These are phyloP conservation scores for Fistulifera pelliculosa DNA, from an alignment of 108 stramenopile genomes.

Conservation along the genomic window DNA sequence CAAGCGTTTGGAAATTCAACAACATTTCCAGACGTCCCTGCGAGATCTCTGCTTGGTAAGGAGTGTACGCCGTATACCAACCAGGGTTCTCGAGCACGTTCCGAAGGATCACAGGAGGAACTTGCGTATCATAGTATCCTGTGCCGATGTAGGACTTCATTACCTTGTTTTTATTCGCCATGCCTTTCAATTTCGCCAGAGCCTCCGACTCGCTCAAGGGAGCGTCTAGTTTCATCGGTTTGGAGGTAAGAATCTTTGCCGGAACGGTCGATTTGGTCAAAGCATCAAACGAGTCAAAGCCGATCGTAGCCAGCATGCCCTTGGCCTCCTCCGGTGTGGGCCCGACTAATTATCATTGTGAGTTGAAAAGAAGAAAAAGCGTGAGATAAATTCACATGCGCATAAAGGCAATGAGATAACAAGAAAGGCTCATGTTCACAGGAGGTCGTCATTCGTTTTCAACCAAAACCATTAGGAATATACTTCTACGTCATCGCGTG, in stretches of 20 bases:
- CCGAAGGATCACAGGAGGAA: constrained; percentile 90
- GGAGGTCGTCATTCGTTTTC: too few species aligned
- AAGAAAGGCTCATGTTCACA: too few species aligned
- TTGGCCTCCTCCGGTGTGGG: constrained; percentile 65
- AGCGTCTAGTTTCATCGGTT: constrained; percentile 64
- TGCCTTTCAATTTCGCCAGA: constrained; percentile 39
- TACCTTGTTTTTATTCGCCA: constrained; percentile 85
- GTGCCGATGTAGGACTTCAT: constrained; percentile 96
- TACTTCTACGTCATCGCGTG: too few species aligned
- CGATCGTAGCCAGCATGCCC: constrained; percentile 82
- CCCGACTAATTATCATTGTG: constrained; percentile 73
- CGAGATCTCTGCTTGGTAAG: constrained; percentile 99
- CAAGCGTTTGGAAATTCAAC: constrained; percentile 98
- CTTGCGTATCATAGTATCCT: constrained; percentile 96
- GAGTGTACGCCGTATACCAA: constrained; percentile 99
- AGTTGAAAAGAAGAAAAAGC: constrained; percentile 5
- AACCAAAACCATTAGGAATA: too few species aligned
- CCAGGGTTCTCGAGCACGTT: constrained; percentile 99
- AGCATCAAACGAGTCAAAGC: constrained; percentile 81
- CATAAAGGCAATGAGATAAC: too few species aligned
- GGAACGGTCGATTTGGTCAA: constrained; percentile 92
- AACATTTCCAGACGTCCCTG: constrained; percentile 99
- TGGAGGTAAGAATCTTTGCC: constrained; percentile 63
- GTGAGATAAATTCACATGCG: background rate
- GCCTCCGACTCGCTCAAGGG: constrained; percentile 92